These are phyloP conservation scores for Lentinus tigrinus DNA, from an alignment of 768 basidiomycete species.

Conservation along the genomic window DNA sequence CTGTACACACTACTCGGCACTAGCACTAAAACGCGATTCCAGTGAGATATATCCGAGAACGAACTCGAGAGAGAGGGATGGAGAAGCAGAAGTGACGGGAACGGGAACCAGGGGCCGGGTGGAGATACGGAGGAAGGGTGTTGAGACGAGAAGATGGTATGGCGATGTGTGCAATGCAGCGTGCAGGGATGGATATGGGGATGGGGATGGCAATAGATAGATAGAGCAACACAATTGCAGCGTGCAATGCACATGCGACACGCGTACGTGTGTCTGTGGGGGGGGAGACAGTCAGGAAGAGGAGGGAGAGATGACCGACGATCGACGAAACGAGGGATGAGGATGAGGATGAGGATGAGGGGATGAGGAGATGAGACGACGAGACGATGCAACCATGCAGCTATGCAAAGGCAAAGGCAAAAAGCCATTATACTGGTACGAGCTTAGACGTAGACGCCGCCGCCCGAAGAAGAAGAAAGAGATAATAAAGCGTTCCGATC, in stretches of 20 bases:
- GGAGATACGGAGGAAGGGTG: not conserved
- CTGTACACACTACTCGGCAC: no score
- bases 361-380: no score
- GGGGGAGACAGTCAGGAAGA: no score
- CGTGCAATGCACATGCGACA: no score
- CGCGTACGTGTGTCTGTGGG: no score
- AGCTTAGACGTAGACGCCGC: constrained; percentile 8
- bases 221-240: no score
- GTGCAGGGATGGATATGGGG: no score
- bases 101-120: not conserved
- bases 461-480: not conserved
- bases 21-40: not conserved
- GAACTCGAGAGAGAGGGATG: not conserved
- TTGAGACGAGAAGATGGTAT: not conserved
- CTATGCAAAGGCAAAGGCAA: not conserved
- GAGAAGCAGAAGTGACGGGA: not conserved
- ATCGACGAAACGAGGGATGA: no score
- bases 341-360: no score
- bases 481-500: not conserved
- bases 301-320: no score
- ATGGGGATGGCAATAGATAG: not conserved
- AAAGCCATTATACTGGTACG: constrained; percentile 14
- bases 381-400: no score
- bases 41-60: not conserved
- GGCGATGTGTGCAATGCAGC: no score